Percentiles rank a stretch among this genome's conserved stretches.
phyloP scores from a whole-genome alignment of 805 yeast species.

The Ogataea trehalophila region DNA sequence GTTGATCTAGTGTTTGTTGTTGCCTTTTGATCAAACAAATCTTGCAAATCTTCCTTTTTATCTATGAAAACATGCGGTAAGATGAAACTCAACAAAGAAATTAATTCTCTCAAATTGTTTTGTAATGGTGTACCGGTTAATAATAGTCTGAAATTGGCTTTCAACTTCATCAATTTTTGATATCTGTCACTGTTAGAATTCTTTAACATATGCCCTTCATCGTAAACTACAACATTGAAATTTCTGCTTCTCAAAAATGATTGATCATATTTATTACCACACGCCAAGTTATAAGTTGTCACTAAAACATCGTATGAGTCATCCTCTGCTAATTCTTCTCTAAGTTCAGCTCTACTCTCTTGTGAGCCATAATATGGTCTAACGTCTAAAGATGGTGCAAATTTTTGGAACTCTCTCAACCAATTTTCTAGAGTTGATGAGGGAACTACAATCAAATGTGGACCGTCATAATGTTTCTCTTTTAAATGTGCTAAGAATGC shows the following conservation, averaged over 20 bases:
- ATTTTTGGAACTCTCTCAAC: slow-evolving; percentile 89
- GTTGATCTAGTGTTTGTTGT: slow-evolving; percentile 47
- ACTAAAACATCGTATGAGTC: slow-evolving; percentile 78
- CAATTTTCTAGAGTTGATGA: slow-evolving; percentile 96
- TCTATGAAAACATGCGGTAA: slow-evolving; percentile 78
- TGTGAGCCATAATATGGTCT: slow-evolving; percentile 94
- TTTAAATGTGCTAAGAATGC: slow-evolving; percentile 84
- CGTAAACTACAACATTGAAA: slow-evolving; percentile 88
- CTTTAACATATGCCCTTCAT: slow-evolving; percentile 96
- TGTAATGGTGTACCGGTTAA: slow-evolving; percentile 97
- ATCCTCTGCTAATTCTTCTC: slow-evolving; percentile 59
- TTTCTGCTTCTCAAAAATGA: slow-evolving; percentile 67
- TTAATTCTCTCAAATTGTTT: slow-evolving; percentile 84
- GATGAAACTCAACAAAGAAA: slow-evolving; percentile 86
- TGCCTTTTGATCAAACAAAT: slow-evolving; percentile 83
- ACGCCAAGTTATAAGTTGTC: slow-evolving; percentile 89
- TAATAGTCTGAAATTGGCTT: slow-evolving; percentile 77
- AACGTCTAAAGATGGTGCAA: slow-evolving; percentile 75
- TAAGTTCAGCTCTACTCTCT: slow-evolving; percentile 75
- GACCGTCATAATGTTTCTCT: slow-evolving; percentile 56
- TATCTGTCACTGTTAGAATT: slow-evolving; percentile 87
- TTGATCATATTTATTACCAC: slow-evolving; percentile 79
- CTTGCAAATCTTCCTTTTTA: slow-evolving; percentile 74
- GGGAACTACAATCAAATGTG: slow-evolving; percentile 93
- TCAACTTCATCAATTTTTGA: slow-evolving; percentile 75